Conservation (phyloP, 192 early-diverging fungal genomes). For the Coemansia sp. region DNA sequence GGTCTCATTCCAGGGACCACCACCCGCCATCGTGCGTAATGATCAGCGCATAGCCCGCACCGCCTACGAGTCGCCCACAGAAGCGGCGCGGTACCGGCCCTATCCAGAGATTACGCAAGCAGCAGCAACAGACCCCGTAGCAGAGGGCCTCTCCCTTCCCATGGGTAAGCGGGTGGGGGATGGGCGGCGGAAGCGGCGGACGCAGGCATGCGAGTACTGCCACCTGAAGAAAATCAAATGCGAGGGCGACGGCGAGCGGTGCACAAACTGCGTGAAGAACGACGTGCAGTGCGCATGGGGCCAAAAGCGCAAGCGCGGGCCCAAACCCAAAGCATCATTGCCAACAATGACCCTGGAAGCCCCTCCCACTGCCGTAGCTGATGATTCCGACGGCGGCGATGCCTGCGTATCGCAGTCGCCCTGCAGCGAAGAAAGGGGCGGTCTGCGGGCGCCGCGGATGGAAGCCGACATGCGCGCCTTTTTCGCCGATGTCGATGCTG, state of each 20-base stretch:
- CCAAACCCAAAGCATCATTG: conserved; percentile 36
- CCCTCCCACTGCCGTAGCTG: neutral
- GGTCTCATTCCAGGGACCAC: neutral
- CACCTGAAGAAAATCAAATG: conserved; percentile 53
- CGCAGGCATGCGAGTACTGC: conserved; percentile 55
- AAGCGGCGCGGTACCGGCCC: conserved; percentile 41
- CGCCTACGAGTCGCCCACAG: neutral
- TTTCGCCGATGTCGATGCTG: conserved; percentile 38
- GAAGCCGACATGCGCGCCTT: conserved; percentile 29
- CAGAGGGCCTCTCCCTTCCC: no score
- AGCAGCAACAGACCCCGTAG: neutral
- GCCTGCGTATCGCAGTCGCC: conserved; percentile 1
- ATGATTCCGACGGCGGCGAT: conserved; percentile 2
- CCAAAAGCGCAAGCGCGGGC: conserved; percentile 50
- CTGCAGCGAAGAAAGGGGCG: conserved; percentile 5
- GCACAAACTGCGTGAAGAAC: conserved; percentile 51
- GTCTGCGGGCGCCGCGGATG: conserved; percentile 35
- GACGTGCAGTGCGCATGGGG: conserved; percentile 51
- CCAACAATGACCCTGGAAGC: neutral
- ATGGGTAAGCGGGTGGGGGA: neutral
- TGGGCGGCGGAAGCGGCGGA: conserved; percentile 40
- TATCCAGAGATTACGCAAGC: conserved; percentile 38
- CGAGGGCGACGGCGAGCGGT: conserved; percentile 44
- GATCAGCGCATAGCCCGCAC: conserved; percentile 16
- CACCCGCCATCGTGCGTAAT: neutral